A percentile compares a stretch with the other conserved stretches of the same genome.
These are phyloP conservation scores for Candida ovalis DNA, from an alignment of 805 yeast species.

Conservation along the genomic window DNA sequence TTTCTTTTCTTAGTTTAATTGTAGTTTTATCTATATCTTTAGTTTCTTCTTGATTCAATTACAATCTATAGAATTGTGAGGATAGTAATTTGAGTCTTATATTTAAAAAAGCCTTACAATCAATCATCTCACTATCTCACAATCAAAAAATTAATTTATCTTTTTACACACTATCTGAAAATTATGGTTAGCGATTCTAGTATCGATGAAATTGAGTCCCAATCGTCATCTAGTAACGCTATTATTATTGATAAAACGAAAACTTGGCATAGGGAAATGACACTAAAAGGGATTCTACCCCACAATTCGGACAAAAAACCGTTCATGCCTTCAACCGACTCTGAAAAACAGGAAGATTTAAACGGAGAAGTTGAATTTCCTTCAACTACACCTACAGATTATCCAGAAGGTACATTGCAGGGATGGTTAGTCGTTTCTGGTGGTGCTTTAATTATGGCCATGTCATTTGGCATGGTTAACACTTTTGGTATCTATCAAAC, in stretches of 20 bases:
- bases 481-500: slow-evolving; percentile 56
- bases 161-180: no score
- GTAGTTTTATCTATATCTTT: no score
- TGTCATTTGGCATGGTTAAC: slow-evolving; percentile 58
- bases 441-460: slow-evolving; percentile 40
- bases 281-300: not conserved
- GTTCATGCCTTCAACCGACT: not conserved
- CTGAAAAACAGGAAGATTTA: not conserved
- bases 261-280: not conserved
- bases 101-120: no score
- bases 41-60: no score
- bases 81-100: no score
- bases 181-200: not conserved
- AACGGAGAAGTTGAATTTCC: no score
- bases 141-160: no score
- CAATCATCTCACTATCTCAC: no score
- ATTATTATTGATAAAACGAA: not conserved
- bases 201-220: not conserved
- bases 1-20: no score
- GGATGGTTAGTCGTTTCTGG: slow-evolving; percentile 54
- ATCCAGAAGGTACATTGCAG: slow-evolving; percentile 44
- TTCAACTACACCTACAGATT: not conserved
- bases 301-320: not conserved
- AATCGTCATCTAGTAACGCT: not conserved
- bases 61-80: no score